Percentiles rank a stretch among this genome's conserved stretches.
Evolutionary conservation across 805 yeast genomes (phyloP).

Genomic region (Suhomyces prunicola): DNA sequence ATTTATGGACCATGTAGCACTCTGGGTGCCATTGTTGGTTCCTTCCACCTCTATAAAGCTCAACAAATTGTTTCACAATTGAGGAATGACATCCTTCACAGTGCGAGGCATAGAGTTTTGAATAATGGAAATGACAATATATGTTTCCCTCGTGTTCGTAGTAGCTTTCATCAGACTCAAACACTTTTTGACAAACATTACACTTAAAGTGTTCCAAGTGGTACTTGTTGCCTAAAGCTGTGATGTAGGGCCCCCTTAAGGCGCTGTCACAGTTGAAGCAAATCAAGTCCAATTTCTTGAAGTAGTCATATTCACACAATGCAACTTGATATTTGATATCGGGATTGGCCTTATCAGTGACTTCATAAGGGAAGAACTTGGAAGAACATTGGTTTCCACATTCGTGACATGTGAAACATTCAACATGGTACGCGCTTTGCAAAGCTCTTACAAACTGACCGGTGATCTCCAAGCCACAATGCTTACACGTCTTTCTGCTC

Average conservation of each 20-base stretch:
- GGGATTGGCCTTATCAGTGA: slow-evolving; percentile 33
- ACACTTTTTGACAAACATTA: slow-evolving; percentile 76
- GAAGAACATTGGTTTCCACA: slow-evolving; percentile 80
- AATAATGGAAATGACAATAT: slow-evolving; percentile 89
- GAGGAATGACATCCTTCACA: slow-evolving; percentile 94
- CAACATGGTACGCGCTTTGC: slow-evolving; percentile 74
- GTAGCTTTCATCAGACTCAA: slow-evolving; percentile 88
- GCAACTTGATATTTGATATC: slow-evolving; percentile 32
- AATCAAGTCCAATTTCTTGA: slow-evolving; percentile 77
- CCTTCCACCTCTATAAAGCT: slow-evolving; percentile 83
- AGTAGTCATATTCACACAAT: slow-evolving; percentile 90
- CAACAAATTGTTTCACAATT: slow-evolving; percentile 91
- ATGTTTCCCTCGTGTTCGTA: slow-evolving; percentile 81
- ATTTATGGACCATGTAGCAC: slow-evolving; percentile 95
- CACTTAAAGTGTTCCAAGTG: slow-evolving; percentile 96
- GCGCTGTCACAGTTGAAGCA: slow-evolving; percentile 85
- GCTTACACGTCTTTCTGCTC: slow-evolving; percentile 30
- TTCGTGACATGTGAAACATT: slow-evolving; percentile 83
- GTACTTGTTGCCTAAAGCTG: slow-evolving; percentile 87
- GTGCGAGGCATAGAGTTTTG: slow-evolving; percentile 77
- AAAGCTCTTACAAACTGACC: slow-evolving; percentile 87
- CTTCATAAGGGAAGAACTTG: slow-evolving; percentile 82
- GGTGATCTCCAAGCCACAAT: slow-evolving; percentile 38
- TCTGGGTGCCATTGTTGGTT: slow-evolving; percentile 99
- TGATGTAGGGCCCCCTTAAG: slow-evolving; percentile 86